These are phyloP conservation scores for Fusarium guadeloupense DNA, from an alignment of 2,329 filamentous ascomycete species.

Conservation along the genomic window DNA sequence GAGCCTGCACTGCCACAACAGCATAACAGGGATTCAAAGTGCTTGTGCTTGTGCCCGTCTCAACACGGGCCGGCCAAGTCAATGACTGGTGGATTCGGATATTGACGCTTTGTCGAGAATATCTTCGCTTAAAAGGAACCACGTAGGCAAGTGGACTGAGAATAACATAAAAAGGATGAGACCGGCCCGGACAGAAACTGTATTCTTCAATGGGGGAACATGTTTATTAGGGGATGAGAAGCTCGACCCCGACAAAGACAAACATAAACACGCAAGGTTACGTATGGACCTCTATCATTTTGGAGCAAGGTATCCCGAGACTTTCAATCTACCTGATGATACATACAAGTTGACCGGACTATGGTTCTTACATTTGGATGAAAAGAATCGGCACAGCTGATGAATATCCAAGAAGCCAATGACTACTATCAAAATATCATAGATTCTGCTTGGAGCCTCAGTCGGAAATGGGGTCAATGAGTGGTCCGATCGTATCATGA, in stretches of 20 bases:
- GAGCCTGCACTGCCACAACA: constrained; percentile 34
- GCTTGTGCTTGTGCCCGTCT: constrained; percentile 15
- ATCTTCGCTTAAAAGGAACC: constrained; percentile 20
- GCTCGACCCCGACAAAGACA: constrained; percentile 2
- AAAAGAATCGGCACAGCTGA: not conserved
- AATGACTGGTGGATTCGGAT: constrained; percentile 17
- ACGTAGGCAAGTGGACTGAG: constrained; percentile 33
- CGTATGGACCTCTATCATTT: constrained; percentile 5
- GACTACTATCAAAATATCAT: not conserved
- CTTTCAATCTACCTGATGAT: constrained; percentile 1
- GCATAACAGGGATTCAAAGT: constrained; percentile 15
- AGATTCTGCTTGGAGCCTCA: not conserved
- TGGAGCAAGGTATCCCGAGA: constrained; percentile 9
- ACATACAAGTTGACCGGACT: constrained; percentile 3
- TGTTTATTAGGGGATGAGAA: constrained; percentile 2
- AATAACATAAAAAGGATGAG: constrained; percentile 12
- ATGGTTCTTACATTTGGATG: constrained; percentile 11
- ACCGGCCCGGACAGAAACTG: constrained; percentile 5
- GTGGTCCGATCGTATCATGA: constrained; percentile 35
- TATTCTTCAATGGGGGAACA: not conserved
- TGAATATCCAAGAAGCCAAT: constrained; percentile 1
- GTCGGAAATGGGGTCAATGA: constrained; percentile 15
- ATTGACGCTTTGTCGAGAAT: constrained; percentile 28
- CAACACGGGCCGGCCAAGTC: constrained; percentile 24
- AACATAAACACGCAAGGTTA: constrained; percentile 2